Conservation (phyloP, 1,284 basidiomycete species). For the Gomphus sp. region DNA sequence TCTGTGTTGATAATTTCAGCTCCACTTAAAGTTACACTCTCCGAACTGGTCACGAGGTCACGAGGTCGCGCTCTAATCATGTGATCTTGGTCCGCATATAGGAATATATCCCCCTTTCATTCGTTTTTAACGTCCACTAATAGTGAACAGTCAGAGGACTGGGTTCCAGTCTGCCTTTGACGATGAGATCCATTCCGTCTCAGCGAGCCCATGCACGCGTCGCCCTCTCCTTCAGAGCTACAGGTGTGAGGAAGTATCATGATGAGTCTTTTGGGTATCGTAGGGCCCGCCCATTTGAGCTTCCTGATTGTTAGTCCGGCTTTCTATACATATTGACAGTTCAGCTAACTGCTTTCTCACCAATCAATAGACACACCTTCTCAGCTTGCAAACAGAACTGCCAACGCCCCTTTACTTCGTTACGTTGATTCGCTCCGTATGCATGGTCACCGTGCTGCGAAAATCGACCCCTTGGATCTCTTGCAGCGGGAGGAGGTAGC, state of each 20-base stretch:
- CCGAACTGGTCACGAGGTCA: too few relatives aligned
- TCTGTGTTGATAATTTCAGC: too few relatives aligned
- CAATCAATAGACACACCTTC: slow-evolving; percentile 52
- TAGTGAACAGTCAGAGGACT: too few relatives aligned
- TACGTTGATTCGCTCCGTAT: slow-evolving; percentile 81
- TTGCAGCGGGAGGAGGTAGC: slow-evolving; percentile 78
- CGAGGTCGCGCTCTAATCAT: too few relatives aligned
- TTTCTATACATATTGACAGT: neutral
- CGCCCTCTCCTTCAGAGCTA: neutral
- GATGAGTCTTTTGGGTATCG: slow-evolving; percentile 80
- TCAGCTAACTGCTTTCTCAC: neutral
- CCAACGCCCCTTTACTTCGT: slow-evolving; percentile 72
- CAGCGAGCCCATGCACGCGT: neutral
- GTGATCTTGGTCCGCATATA: too few relatives aligned
- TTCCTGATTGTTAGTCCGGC: slow-evolving; percentile 64
- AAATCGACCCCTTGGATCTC: slow-evolving; percentile 79
- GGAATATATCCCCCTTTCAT: too few relatives aligned
- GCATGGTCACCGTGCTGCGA: slow-evolving; percentile 72
- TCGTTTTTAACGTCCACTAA: too few relatives aligned
- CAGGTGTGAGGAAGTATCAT: slow-evolving; percentile 40
- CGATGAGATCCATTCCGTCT: neutral
- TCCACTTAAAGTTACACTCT: too few relatives aligned
- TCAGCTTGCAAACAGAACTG: slow-evolving; percentile 67
- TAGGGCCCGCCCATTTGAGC: slow-evolving; percentile 49
- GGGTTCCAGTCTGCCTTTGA: neutral